phyloP scores from a whole-genome alignment of 495 filamentous ascomycete genomes.

The Lentithecium fluviatile region DNA sequence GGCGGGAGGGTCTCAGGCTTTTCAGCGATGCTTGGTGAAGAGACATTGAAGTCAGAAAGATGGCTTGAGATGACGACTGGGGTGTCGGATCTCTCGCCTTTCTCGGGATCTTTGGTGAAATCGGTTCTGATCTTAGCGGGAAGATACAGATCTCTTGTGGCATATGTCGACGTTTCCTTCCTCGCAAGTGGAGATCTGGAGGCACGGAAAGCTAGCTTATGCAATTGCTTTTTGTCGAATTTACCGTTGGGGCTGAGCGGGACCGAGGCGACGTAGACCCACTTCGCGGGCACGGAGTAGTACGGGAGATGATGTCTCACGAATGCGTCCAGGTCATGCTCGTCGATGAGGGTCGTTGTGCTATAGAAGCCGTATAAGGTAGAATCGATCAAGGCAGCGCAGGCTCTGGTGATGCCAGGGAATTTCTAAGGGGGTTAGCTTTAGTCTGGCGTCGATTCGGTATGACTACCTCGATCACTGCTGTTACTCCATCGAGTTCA shows the following conservation, averaged over 20 bases:
- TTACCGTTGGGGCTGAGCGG: constrained; percentile 26
- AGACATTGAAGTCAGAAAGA: constrained; percentile 15
- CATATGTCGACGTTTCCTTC: constrained; percentile 5
- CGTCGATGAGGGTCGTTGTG: constrained; percentile 22
- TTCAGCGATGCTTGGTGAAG: constrained; percentile 9
- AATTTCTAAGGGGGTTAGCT: constrained; percentile 8
- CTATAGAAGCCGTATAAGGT: constrained; percentile 21
- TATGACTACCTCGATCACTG: constrained; percentile 22
- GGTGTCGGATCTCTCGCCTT: background rate
- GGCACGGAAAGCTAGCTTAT: constrained; percentile 1
- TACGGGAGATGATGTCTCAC: constrained; percentile 15
- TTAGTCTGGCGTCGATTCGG: background rate
- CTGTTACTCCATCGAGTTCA: constrained; percentile 27
- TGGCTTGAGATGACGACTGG: constrained; percentile 2
- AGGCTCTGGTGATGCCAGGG: constrained; percentile 22
- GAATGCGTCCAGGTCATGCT: constrained; percentile 21
- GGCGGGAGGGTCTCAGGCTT: constrained; percentile 1
- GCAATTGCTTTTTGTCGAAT: constrained; percentile 13
- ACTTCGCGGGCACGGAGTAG: constrained; percentile 24
- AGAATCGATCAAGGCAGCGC: constrained; percentile 13
- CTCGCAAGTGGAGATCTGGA: background rate
- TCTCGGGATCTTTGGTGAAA: background rate
- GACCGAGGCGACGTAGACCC: constrained; percentile 16
- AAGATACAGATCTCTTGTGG: constrained; percentile 9
- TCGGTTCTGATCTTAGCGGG: background rate